Conservation (phyloP, 371 early-diverging fungal species). For the Circinella minor region DNA sequence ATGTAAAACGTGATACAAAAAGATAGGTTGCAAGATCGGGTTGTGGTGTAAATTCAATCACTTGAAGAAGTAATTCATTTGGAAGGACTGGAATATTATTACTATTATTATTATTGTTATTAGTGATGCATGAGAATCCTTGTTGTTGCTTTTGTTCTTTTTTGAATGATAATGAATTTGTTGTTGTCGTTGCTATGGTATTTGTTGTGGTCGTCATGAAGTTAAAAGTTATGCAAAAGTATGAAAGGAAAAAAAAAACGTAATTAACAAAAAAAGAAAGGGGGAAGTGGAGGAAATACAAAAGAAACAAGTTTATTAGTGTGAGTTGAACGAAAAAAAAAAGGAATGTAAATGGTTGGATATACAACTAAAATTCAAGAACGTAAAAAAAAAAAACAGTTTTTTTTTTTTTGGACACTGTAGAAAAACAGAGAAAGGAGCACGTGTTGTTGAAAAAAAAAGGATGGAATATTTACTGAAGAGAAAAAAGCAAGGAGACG, state of each 20-base stretch:
- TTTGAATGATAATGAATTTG: not conserved
- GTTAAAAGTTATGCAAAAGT: not conserved
- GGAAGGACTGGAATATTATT: constrained; percentile 23
- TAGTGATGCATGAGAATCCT: no score
- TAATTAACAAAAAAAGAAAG: no score
- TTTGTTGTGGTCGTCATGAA: no score
- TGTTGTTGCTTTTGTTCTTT: not conserved
- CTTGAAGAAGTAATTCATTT: constrained; percentile 34
- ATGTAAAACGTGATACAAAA: constrained; percentile 34
- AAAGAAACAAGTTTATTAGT: not conserved
- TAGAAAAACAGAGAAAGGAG: no score
- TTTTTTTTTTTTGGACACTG: no score
- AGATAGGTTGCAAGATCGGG: constrained; percentile 21
- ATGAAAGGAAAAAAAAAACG: no score
- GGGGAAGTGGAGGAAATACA: no score
- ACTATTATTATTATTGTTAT: not conserved
- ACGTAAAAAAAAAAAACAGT: not conserved
- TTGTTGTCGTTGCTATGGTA: no score
- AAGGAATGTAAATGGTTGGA: not conserved
- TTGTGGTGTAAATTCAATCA: constrained; percentile 17
- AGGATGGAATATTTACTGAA: no score
- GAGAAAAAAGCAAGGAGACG: no score
- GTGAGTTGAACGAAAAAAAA: not conserved
- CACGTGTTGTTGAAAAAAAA: constrained; percentile 7
- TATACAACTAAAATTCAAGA: no score